These are phyloP conservation scores for Malania oleifera DNA, from an alignment of 164 flowering plant species.

Conservation along the genomic window DNA sequence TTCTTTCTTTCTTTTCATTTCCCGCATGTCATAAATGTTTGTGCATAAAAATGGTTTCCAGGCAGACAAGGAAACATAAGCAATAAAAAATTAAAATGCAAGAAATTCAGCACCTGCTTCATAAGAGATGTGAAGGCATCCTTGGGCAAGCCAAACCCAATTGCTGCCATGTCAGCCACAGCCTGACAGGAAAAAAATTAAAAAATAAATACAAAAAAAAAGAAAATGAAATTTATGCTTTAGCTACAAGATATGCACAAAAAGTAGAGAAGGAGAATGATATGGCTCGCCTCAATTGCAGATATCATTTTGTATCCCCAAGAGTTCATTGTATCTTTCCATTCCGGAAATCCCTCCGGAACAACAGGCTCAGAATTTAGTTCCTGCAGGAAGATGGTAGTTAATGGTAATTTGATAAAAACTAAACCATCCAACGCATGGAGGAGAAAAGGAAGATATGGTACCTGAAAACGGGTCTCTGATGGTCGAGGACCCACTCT, in stretches of 20 bases:
- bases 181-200: slow-evolving; percentile 34
- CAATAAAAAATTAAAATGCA: not conserved
- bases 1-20: no score
- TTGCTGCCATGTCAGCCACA: slow-evolving; percentile 98
- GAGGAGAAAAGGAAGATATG: slow-evolving; percentile 6
- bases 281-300: slow-evolving; percentile 62
- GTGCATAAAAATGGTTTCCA: no score
- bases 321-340: slow-evolving; percentile 94
- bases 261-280: not conserved
- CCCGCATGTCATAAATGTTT: no score
- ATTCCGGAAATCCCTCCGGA: slow-evolving; percentile 93
- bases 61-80: no score
- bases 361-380: slow-evolving; percentile 92
- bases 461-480: slow-evolving; percentile 76
- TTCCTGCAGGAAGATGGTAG: slow-evolving; percentile 40
- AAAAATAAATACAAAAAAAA: not conserved
- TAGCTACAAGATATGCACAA: not conserved
- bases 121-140: slow-evolving; percentile 93
- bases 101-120: slow-evolving; percentile 55
- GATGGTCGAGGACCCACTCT: slow-evolving; percentile 91
- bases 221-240: not conserved
- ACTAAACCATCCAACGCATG: not conserved
- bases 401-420: not conserved
- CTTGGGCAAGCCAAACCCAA: slow-evolving; percentile 85
- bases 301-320: slow-evolving; percentile 94